These are phyloP conservation scores for Solanum aculeatissimum DNA, from an alignment of 305 asterid genomes.

Conservation along the genomic window DNA sequence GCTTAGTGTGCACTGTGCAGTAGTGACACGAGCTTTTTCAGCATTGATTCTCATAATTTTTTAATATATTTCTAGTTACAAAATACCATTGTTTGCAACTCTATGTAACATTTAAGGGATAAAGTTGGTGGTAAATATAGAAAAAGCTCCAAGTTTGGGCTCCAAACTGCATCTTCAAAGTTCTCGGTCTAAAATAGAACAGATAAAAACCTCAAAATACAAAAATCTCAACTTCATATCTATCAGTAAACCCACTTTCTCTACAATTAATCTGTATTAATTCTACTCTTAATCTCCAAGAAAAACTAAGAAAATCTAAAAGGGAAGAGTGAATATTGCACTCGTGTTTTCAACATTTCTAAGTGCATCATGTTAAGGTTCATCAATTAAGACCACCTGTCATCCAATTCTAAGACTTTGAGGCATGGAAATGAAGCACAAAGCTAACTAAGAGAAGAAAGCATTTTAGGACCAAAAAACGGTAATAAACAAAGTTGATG, in stretches of 20 bases:
- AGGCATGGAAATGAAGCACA: neutral
- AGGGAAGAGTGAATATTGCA: neutral
- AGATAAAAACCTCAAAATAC: neutral
- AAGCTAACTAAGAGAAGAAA: neutral
- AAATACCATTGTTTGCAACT: neutral
- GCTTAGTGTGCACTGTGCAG: neutral
- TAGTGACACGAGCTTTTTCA: neutral
- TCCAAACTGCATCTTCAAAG: neutral
- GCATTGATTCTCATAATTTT: neutral
- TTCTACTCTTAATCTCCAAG: neutral
- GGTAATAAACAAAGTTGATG: neutral
- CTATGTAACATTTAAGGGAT: neutral
- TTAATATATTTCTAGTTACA: neutral
- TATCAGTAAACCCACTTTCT: neutral
- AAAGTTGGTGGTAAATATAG: neutral
- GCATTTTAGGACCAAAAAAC: neutral
- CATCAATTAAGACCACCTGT: neutral
- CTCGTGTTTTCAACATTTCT: neutral
- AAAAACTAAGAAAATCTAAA: neutral
- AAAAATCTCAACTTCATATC: neutral
- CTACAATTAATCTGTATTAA: neutral
- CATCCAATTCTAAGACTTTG: neutral
- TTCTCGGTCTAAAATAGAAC: neutral
- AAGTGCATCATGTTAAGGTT: neutral
- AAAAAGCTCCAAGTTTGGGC: neutral